Evolutionary conservation across 805 yeast genomes (phyloP), one percentile per base, ranked within the genome.

Genomic region (Nematodospora valgi): DNA sequence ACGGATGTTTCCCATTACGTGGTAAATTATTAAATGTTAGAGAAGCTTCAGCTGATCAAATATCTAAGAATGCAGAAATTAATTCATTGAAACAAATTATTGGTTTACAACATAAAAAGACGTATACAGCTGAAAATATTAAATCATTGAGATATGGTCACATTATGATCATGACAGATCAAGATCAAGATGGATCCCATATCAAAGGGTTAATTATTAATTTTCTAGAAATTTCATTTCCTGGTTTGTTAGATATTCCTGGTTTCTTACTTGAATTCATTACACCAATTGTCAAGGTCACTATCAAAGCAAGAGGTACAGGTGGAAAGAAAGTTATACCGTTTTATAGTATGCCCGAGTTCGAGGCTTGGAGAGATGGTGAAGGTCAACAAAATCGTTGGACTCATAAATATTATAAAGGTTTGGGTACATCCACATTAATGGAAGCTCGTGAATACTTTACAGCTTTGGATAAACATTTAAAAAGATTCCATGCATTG

Each of bases 141-240:
- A 75, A 76, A 38, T 79, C 82, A 4, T 68, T 93, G 43, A 78
- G 98, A 57, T 93, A 93, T 54, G 98, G 98, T 23, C 96, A 88
- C 57, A 75, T 93, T 34, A 93, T 93, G 98, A 88, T 93, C 56
- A 93, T 93, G 98, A 88, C 98, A 5, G 98, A 93, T 83, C 98
- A 93, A 64, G 98, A 93, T 86, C 95, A 89, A 49, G 98, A 93
- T 72, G 98, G 98, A 42, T 84, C 95, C 12, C 98, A 93, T 68
- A 93, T 93, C 58, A 93, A 93, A 57, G 98, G 98, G 45, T 73
- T 93, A 46, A 76, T 93, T 39, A 93, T 93, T 52, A 93, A 93
- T 58, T 93, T 93, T 52, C 65, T 93, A 40, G 98, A 91, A 58
- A 76, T 91, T 4, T 83, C 95, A 21, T 93, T 93, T 66, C 98